Evolutionary conservation across 2,329 filamentous ascomycete species (phyloP), one percentile per base, ranked within the genome.

Genomic region (Emericellopsis cladophorae): DNA sequence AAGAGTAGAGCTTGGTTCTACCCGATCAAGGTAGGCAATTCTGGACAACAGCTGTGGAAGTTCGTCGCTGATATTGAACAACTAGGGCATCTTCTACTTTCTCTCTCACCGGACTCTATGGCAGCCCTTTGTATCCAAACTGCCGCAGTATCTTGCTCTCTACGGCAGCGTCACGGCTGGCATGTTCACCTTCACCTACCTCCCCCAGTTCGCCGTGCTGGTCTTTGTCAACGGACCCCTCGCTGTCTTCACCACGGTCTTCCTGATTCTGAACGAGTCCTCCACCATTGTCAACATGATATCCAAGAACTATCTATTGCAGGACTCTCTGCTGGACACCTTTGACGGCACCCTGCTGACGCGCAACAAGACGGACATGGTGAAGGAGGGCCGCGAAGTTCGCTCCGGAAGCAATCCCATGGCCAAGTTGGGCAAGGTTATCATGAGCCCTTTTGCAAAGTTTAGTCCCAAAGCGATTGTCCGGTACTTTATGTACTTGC

Each of bases 151-250:
- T 23, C 49, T 93, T 39, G 70, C 73, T 2, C 72, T 95, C 2
- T 87, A 84, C 12, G 59, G 80, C 9, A 74, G 76, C 36, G 79
- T 95, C 36, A 80, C 89, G 1, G 68, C 69, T 10, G 68, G 75
- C 58, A 93, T 95, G 86, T 95, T 96, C 62, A 66, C 83, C 50
- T 79, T 95, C 56, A 84, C 88, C 38, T 95, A 95, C 57, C 55
- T 80, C 8, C 90, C 90, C 1, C 90, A 95, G 65, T 74, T 87
- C 21, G 84, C 87, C 1, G 60, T 95, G 12, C 73, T 95, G 36
- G 72, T 87, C 40, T 79, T 95, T 51, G 84, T 93, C 46, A 90
- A 87, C 48, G 90, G 90, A 0, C 89, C 84, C 0, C 63, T 90
- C 5, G 84, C 84, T 5, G 79, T 83, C n/a, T 61, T 87, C 44